phyloP scores from a whole-genome alignment of 2,329 filamentous ascomycete genomes.

The Fusarium hainanense region DNA sequence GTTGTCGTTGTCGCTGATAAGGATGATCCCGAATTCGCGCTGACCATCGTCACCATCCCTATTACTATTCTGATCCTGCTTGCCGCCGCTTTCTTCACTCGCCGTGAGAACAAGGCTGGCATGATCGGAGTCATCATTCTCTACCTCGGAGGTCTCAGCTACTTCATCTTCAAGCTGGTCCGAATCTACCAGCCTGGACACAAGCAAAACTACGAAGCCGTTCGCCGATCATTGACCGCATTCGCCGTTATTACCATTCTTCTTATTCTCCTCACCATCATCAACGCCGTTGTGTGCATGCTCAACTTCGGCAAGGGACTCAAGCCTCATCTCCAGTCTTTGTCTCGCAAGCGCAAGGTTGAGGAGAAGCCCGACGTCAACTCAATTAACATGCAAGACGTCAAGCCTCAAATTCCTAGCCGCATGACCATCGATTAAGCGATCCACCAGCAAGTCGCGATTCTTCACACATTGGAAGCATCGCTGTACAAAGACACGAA shows the following conservation, averaged over 20 bases:
- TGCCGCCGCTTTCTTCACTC: conserved; percentile 85
- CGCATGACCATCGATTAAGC: conserved; percentile 71
- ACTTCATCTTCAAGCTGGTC: conserved; percentile 98
- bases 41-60: conserved; percentile 90
- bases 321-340: conserved; percentile 81
- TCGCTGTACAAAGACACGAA: conserved; percentile 53
- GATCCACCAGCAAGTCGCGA: conserved; percentile 17
- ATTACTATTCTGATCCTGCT: conserved; percentile 91
- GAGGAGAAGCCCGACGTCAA: conserved; percentile 67
- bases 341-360: conserved; percentile 53
- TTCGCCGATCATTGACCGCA: conserved; percentile 86
- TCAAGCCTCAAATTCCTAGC: conserved; percentile 65
- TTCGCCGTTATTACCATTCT: conserved; percentile 95
- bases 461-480: conserved; percentile 6
- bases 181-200: conserved; percentile 85
- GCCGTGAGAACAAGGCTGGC: conserved; percentile 81
- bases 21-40: conserved; percentile 78
- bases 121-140: conserved; percentile 83
- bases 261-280: conserved; percentile 87
- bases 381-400: conserved; percentile 67
- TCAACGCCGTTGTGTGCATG: conserved; percentile 87
- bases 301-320: conserved; percentile 90
- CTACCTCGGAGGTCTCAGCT: conserved; percentile 88
- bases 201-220: conserved; percentile 74
- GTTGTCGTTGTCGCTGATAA: conserved; percentile 84